phyloP scores from a whole-genome alignment of 228 moss, liverwort and hornwort genomes.

The Sphagnum magellanicum region DNA sequence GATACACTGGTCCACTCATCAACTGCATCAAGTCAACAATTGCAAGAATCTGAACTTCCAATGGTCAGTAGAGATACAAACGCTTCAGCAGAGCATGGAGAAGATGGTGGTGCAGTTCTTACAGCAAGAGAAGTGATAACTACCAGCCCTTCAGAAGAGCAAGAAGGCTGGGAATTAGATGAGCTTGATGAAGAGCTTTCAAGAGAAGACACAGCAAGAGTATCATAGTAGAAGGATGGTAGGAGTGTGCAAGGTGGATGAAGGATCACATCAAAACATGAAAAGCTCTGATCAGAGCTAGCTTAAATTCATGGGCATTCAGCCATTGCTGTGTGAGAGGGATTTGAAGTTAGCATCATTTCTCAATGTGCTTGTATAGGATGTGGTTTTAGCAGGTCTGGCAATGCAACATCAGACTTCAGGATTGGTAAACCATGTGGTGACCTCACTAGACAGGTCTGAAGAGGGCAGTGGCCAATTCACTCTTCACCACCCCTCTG shows the following conservation, averaged over 20 bases:
- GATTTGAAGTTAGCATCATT: too few species aligned
- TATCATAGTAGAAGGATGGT: not conserved
- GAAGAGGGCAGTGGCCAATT: too few species aligned
- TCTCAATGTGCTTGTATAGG: too few species aligned
- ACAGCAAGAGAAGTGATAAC: not conserved
- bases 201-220: not conserved
- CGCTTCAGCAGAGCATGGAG: not conserved
- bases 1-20: not conserved
- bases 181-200: slow-evolving; percentile 27
- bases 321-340: too few species aligned
- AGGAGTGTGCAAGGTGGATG: not conserved
- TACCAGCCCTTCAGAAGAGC: slow-evolving; percentile 13
- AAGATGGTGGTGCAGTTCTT: not conserved
- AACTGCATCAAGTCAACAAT: not conserved
- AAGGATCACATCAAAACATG: too few species aligned
- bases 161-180: slow-evolving; percentile 47
- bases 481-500: too few species aligned
- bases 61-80: not conserved
- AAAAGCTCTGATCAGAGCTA: too few species aligned
- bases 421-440: too few species aligned
- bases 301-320: too few species aligned
- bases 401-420: too few species aligned
- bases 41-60: not conserved
- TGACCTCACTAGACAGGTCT: too few species aligned
- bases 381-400: too few species aligned